Evolutionary conservation across 1,284 basidiomycete species (phyloP).

Genomic region (Rhodotorula sp.): DNA sequence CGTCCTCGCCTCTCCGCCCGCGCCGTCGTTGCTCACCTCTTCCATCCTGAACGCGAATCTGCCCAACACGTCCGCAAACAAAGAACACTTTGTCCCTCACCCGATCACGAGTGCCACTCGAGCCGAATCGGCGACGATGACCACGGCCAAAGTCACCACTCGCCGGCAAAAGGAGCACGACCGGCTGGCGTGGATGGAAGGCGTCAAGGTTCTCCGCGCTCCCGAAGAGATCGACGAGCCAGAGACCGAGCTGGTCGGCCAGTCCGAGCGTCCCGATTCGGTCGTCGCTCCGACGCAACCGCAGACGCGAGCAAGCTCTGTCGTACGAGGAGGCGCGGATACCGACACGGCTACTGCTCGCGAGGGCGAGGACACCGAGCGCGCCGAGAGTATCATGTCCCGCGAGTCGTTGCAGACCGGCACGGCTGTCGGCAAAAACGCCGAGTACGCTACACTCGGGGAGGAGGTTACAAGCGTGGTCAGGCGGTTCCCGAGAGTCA

Average conservation of each 20-base stretch:
- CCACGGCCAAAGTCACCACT: constrained; percentile 30
- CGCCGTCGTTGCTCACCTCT: constrained; percentile 31
- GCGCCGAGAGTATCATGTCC: constrained; percentile 32
- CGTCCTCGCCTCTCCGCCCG: constrained; percentile 11
- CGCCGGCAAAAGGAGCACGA: constrained; percentile 39
- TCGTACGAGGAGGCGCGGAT: constrained; percentile 34
- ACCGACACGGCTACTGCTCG: constrained; percentile 34
- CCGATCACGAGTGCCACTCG: neutral
- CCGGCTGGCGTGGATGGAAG: constrained; percentile 45
- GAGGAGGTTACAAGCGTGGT: constrained; percentile 67
- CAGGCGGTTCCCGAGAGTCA: constrained; percentile 70
- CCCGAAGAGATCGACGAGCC: constrained; percentile 6
- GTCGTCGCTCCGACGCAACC: neutral
- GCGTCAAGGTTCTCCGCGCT: constrained; percentile 40
- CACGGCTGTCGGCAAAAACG: constrained; percentile 28
- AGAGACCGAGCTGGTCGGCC: neutral
- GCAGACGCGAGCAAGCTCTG: constrained; percentile 32
- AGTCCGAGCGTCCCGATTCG: neutral
- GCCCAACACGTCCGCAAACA: neutral
- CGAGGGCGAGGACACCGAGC: constrained; percentile 37
- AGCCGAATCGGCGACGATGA: constrained; percentile 31
- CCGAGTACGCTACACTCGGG: constrained; percentile 32
- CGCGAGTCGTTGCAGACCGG: constrained; percentile 28
- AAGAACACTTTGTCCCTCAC: constrained; percentile 14
- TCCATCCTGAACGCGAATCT: constrained; percentile 26